Conservation (phyloP, 805 yeast genomes). For the Zygosaccharomyces gambellarensis region DNA sequence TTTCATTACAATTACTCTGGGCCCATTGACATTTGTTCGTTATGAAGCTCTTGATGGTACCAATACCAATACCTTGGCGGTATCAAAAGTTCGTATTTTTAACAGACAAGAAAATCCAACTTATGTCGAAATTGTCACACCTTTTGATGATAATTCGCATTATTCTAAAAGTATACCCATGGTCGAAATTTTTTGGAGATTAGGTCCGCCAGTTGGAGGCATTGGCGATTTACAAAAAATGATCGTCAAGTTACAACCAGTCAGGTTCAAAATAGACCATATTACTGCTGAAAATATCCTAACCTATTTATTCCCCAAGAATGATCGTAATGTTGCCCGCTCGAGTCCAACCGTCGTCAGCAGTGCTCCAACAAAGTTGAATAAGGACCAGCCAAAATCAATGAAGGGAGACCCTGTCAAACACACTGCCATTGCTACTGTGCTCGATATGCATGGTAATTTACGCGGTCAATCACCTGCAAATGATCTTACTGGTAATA, state of each 20-base stretch:
- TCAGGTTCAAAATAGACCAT: constrained; percentile 54
- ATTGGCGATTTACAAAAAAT: constrained; percentile 51
- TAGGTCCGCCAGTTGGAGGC: constrained; percentile 61
- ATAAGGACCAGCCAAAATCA: background rate
- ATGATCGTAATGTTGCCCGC: constrained; percentile 5
- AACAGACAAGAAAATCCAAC: constrained; percentile 45
- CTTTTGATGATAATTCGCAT: constrained; percentile 29
- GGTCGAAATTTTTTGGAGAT: constrained; percentile 47
- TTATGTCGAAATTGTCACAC: constrained; percentile 51
- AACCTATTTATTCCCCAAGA: constrained; percentile 45
- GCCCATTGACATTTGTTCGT: constrained; percentile 44
- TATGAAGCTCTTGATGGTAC: constrained; percentile 51
- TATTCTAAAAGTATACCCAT: constrained; percentile 33
- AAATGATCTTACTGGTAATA: constrained; percentile 7
- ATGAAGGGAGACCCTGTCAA: background rate
- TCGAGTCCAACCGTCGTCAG: background rate
- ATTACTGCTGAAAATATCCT: constrained; percentile 46
- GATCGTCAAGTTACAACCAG: constrained; percentile 46
- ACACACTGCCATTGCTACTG: constrained; percentile 13
- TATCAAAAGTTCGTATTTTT: constrained; percentile 47
- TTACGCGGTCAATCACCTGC: constrained; percentile 9
- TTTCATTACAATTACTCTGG: constrained; percentile 50
- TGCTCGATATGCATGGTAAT: constrained; percentile 5
- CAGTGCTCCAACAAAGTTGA: background rate
- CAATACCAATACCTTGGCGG: constrained; percentile 42